These are phyloP conservation scores for Termitomyces sp. DNA, from an alignment of 768 basidiomycete species.

Conservation along the genomic window DNA sequence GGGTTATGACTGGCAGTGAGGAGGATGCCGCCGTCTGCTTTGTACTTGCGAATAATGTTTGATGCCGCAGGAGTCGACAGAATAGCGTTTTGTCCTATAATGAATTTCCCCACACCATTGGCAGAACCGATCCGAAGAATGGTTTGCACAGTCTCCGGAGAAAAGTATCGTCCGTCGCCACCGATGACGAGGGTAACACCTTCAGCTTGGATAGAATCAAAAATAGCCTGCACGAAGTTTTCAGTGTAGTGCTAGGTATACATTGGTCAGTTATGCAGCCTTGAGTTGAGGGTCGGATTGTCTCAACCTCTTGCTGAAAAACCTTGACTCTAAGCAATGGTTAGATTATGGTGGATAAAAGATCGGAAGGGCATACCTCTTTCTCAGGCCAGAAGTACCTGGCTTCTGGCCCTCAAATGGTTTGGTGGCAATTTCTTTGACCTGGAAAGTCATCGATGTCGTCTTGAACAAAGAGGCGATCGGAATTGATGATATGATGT, in stretches of 20 bases:
- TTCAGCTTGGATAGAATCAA: conserved; percentile 80
- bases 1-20: conserved; percentile 98
- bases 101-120: conserved; percentile 88
- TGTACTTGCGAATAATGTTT: conserved; percentile 93
- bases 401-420: conserved; percentile 95
- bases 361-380: conserved; percentile 56
- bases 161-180: conserved; percentile 95
- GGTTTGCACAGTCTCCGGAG: conserved; percentile 80
- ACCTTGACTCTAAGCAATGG: conserved; percentile 75
- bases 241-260: conserved; percentile 90
- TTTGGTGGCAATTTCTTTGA: conserved; percentile 76
- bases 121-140: conserved; percentile 94
- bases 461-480: neutral
- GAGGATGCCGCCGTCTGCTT: conserved; percentile 95
- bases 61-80: conserved; percentile 97
- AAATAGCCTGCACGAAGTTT: conserved; percentile 95
- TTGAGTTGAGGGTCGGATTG: conserved; percentile 12
- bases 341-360: conserved; percentile 8
- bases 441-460: conserved; percentile 37
- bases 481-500: conserved; percentile 9
- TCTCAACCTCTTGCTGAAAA: conserved; percentile 87
- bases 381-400: conserved; percentile 95
- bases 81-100: conserved; percentile 88
- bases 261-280: conserved; percentile 22
- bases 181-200: conserved; percentile 90